Conservation (phyloP, 2,329 filamentous ascomycete species). For the Xylaria sp. region DNA sequence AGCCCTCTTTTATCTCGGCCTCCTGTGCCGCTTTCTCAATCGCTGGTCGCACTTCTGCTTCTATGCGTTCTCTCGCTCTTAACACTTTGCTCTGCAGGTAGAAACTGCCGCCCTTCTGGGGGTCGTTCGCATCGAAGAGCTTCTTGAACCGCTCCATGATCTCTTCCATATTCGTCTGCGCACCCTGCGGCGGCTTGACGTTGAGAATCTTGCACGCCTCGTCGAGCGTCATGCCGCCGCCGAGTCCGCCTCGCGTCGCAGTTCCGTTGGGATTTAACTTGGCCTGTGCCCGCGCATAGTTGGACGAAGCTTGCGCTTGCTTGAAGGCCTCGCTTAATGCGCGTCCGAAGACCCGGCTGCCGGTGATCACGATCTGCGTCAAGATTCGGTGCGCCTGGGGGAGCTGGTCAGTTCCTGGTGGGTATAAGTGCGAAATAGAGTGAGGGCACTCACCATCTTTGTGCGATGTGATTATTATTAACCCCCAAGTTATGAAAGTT, state of each 20-base stretch:
- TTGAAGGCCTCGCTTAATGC: constrained; percentile 93
- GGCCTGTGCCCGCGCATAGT: constrained; percentile 69
- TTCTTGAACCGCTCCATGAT: constrained; percentile 87
- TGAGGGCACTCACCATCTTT: constrained; percentile 15
- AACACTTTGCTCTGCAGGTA: constrained; percentile 97
- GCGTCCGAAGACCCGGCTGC: constrained; percentile 84
- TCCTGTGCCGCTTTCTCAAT: constrained; percentile 67
- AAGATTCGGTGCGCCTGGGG: constrained; percentile 85
- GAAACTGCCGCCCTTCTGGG: constrained; percentile 92
- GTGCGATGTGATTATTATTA: not conserved
- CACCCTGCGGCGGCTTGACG: constrained; percentile 78
- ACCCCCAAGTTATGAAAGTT: not conserved
- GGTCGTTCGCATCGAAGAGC: constrained; percentile 90
- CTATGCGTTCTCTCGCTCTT: constrained; percentile 84
- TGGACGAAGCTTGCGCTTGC: constrained; percentile 82
- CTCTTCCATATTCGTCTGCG: constrained; percentile 70
- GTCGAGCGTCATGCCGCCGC: constrained; percentile 79
- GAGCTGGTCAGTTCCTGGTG: constrained; percentile 7
- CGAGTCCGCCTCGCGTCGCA: constrained; percentile 35
- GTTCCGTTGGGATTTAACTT: constrained; percentile 47
- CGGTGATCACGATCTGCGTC: constrained; percentile 86
- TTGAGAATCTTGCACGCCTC: constrained; percentile 98
- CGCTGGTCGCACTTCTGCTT: constrained; percentile 72
- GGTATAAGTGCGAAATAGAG: not conserved
- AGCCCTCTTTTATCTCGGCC: constrained; percentile 75